Percentiles rank a stretch among this genome's conserved stretches.
phyloP scores from a whole-genome alignment of 768 basidiomycete genomes.

The Strobilomyces confusus region DNA sequence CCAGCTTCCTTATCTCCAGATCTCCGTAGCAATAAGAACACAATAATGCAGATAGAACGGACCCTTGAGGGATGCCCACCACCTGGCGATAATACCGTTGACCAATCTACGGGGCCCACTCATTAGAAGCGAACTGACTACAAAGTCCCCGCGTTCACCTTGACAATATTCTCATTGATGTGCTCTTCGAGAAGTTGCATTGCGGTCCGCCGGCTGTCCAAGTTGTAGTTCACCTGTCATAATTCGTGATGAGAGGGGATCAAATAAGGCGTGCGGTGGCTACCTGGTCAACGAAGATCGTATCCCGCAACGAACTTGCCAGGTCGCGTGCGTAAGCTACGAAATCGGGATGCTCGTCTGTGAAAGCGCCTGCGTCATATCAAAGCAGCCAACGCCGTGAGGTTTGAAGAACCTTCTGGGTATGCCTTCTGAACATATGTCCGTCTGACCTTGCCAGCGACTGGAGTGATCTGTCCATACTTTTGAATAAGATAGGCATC shows the following conservation, averaged over 20 bases:
- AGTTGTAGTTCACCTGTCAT: slow-evolving; percentile 49
- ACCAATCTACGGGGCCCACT: slow-evolving; percentile 56
- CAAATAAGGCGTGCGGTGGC: background rate
- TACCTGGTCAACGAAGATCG: slow-evolving; percentile 86
- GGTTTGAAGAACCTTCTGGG: slow-evolving; percentile 51
- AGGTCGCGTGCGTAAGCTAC: slow-evolving; percentile 63
- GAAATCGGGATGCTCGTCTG: slow-evolving; percentile 79
- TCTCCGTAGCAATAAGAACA: slow-evolving; percentile 96
- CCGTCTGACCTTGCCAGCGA: slow-evolving; percentile 53
- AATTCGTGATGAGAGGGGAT: background rate
- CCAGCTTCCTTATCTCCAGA: slow-evolving; percentile 57
- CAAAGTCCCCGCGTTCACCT: slow-evolving; percentile 40
- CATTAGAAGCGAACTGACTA: background rate
- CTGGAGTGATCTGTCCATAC: slow-evolving; percentile 62
- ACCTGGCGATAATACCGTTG: slow-evolving; percentile 77
- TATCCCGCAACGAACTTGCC: slow-evolving; percentile 62
- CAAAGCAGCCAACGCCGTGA: background rate
- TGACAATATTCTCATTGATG: slow-evolving; percentile 89
- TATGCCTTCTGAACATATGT: slow-evolving; percentile 57
- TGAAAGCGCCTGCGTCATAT: background rate
- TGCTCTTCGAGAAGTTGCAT: slow-evolving; percentile 81
- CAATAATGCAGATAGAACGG: slow-evolving; percentile 88
- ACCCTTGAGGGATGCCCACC: slow-evolving; percentile 97
- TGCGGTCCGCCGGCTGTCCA: slow-evolving; percentile 52
- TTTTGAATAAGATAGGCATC: slow-evolving; percentile 69